Evolutionary conservation across 2,329 filamentous ascomycete species (phyloP), one percentile per base, ranked within the genome.

Genomic region (Samsoniella hepiali): DNA sequence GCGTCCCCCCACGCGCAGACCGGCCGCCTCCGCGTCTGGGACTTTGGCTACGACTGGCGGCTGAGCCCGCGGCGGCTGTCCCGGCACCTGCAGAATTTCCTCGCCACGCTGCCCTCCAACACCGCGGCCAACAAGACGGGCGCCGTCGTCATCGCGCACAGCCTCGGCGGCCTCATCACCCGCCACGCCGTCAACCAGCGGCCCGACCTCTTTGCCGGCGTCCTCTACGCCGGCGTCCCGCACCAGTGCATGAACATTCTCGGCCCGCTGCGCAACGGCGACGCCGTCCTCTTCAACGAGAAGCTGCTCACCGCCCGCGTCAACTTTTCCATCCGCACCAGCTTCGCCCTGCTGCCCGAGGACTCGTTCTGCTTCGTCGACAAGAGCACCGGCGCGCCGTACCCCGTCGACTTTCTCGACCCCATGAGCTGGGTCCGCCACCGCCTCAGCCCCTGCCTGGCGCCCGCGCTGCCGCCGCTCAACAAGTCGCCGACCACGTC

Each of bases 21-120:
- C 4, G 91, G 91, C 8, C 88, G 84, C 66, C 78, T 97, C 6
- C 83, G 92, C 54, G 84, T 97, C 1, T 93, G 93, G 80, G 89
- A 97, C 69, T 98, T 94, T 72, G 93, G 93, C 22, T 98, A 97
- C 70, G 94, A 98, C 76, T 98, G 94, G 94, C 84, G 94, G 17
- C 79, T 97, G 45, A 95, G 91, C 67, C 94, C 94, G 1, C 84
- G 89, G 70, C 79, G 92, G 1, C 82, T 95, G 0, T 93, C 90
- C 3, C 80, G 82, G 53, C 86, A 86, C 65, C 78, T 98, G n/a
- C 85, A 88, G 42, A 77, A 83, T 22, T 97, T 91, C 69, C 79
- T 98, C 15, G 86, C 90, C 71, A 81, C 77, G 2, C 79, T 98
- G 1, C 90, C 90, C 0, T 93, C 87, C 58, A 97, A 97, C 22